Conservation (phyloP, 805 yeast species). For the Cyberlindnera samutprakarnensis region DNA sequence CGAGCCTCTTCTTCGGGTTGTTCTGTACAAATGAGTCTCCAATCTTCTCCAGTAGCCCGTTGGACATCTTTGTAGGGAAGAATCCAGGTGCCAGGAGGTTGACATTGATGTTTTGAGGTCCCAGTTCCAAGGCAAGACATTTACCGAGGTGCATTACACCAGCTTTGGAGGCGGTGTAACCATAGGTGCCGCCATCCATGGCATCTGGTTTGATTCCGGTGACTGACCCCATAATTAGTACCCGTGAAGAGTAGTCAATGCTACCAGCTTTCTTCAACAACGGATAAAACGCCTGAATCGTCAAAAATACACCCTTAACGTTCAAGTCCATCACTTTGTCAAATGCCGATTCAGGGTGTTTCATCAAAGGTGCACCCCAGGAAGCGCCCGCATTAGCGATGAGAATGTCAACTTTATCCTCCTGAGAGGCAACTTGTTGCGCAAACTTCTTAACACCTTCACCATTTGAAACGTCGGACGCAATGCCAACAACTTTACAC, state of each 20-base stretch:
- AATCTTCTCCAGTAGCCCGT: conserved; percentile 44
- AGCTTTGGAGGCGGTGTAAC: conserved; percentile 68
- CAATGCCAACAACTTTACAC: conserved; percentile 35
- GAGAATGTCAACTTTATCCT: conserved; percentile 46
- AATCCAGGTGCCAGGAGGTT: conserved; percentile 72
- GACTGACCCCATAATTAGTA: conserved; percentile 59
- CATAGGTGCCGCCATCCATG: conserved; percentile 41
- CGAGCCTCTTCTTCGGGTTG: conserved; percentile 61
- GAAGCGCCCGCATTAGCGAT: conserved; percentile 76
- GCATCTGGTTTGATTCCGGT: conserved; percentile 39
- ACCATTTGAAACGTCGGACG: conserved; percentile 49
- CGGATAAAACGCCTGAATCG: conserved; percentile 58
- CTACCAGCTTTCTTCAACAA: conserved; percentile 45
- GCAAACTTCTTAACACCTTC: conserved; percentile 39
- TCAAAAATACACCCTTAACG: conserved; percentile 58
- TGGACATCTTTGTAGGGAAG: conserved; percentile 69
- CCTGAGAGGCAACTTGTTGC: conserved; percentile 33
- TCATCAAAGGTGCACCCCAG: conserved; percentile 62
- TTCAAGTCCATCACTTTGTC: conserved; percentile 58
- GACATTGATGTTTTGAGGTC: conserved; percentile 59
- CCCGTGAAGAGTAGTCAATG: conserved; percentile 52
- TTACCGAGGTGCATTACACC: conserved; percentile 65
- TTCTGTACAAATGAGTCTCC: conserved; percentile 37
- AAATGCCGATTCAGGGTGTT: conserved; percentile 54
- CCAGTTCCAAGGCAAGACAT: conserved; percentile 56